Evolutionary conservation across 768 basidiomycete genomes (phyloP), one percentile per base, ranked within the genome.

Genomic region (Omphalotus guepiniiformis): DNA sequence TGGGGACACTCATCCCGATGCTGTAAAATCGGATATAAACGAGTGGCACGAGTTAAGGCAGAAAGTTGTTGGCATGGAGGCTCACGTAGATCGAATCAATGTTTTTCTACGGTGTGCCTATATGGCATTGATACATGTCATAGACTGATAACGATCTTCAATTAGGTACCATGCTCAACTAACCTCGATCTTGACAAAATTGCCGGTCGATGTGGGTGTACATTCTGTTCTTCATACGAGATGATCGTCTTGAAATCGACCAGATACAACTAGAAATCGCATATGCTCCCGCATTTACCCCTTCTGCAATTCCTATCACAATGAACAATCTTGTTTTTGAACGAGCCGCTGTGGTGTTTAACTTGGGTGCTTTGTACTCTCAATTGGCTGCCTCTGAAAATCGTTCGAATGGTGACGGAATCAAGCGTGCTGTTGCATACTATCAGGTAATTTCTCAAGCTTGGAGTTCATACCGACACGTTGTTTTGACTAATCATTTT

Each of bases 141-240:
- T 21, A 22, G n/a, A 19, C 2, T 19, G 22, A 1, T 16, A 30
- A 8, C 34, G 18, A 36, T 46, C 35, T 52, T 35, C 36, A 13
- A 28, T 8, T 58, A 97, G 95, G 37, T 98, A 98, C 61, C 88
- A 96, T 55, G 88, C 92, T 3, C 94, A 95, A 60, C 79, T 97
- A 29, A 72, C 83, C 0, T 93, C 86, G 51, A 78, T 93, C 26
- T 65, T 89, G 52, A 82, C 84, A 11, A 97, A 97, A 61, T 70
- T 98, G 6, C 94, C 95, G 2, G 66, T 75, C 6, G 83, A 95
- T 64, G 94, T 82, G 47, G 58, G 67, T 61, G 22, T 38, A 21
- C 37, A 44, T 30, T 26, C 23, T 27, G 35, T 18, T 42, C 38
- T 23, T 19, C 5, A 26, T 34, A 42, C n/a, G 9, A 49, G 15